These are phyloP conservation scores for Bisporella sp. DNA, from an alignment of 2,329 filamentous ascomycete species.

Conservation along the genomic window DNA sequence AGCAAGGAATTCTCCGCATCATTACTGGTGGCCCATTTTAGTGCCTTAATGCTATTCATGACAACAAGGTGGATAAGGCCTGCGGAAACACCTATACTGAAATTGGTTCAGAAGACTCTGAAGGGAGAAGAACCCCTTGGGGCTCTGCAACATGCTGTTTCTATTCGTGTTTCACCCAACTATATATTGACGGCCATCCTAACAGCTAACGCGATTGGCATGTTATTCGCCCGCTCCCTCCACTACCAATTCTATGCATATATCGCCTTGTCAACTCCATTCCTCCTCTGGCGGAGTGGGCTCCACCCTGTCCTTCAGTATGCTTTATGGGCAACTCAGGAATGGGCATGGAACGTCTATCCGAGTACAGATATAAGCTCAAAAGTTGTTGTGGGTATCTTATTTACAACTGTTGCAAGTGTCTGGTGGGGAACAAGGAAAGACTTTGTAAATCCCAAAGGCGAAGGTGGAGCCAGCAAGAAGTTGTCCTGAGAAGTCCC, in stretches of 20 bases:
- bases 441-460: constrained; percentile 23
- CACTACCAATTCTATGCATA: constrained; percentile 74
- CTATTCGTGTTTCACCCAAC: constrained; percentile 45
- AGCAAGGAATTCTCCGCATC: constrained; percentile 53
- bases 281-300: constrained; percentile 59
- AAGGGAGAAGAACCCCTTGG: constrained; percentile 27
- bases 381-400: constrained; percentile 58
- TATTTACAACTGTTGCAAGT: constrained; percentile 55
- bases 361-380: constrained; percentile 61
- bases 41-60: constrained; percentile 49
- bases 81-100: constrained; percentile 40
- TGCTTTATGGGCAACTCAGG: constrained; percentile 55
- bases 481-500: constrained; percentile 13
- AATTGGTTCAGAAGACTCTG: constrained; percentile 31
- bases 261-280: constrained; percentile 66
- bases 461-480: constrained; percentile 18
- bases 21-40: constrained; percentile 48
- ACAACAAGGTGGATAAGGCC: constrained; percentile 54
- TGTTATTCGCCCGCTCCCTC: constrained; percentile 62
- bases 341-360: constrained; percentile 70
- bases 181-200: constrained; percentile 58
- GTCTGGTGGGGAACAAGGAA: constrained; percentile 30
- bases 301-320: constrained; percentile 53
- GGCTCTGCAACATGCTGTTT: constrained; percentile 39
- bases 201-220: constrained; percentile 56